phyloP scores from a whole-genome alignment of 148 eudicot genomes.

The Rhododendron ferrugineum region DNA sequence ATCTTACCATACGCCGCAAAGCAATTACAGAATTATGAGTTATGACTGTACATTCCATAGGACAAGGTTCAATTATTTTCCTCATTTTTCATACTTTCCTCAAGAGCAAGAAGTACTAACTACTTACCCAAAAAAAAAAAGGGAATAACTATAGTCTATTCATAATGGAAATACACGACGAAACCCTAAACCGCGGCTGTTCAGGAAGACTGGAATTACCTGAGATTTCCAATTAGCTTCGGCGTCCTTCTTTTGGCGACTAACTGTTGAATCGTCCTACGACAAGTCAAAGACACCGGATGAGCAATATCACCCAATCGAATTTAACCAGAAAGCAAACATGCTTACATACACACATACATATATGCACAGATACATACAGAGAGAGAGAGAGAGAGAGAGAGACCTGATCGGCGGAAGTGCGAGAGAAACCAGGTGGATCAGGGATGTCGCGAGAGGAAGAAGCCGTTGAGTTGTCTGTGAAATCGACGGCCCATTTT shows the following conservation, averaged over 20 bases:
- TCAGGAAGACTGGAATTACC: conserved; percentile 24
- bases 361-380: not conserved
- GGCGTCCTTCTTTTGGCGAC: conserved; percentile 84
- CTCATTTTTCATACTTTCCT: not conserved
- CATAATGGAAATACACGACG: not conserved
- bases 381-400: not conserved
- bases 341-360: not conserved
- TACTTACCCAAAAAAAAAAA: too few species aligned
- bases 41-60: not conserved
- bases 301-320: not conserved
- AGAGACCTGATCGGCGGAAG: conserved; percentile 64
- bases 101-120: not conserved
- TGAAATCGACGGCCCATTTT: conserved; percentile 85
- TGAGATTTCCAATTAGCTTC: conserved; percentile 91
- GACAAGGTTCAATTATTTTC: not conserved
- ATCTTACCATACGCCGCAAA: not conserved
- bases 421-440: conserved; percentile 84
- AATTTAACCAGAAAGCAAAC: not conserved
- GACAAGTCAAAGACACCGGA: conserved; percentile 3
- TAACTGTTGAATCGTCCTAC: conserved; percentile 72
- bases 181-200: not conserved
- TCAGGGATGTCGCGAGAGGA: conserved; percentile 77
- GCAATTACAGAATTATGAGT: not conserved
- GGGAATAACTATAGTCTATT: not conserved
- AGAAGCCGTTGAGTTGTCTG: conserved; percentile 61